Base-by-base conservation (phyloP, 2,329 filamentous ascomycete species). In the Coniella vitis region DNA sequence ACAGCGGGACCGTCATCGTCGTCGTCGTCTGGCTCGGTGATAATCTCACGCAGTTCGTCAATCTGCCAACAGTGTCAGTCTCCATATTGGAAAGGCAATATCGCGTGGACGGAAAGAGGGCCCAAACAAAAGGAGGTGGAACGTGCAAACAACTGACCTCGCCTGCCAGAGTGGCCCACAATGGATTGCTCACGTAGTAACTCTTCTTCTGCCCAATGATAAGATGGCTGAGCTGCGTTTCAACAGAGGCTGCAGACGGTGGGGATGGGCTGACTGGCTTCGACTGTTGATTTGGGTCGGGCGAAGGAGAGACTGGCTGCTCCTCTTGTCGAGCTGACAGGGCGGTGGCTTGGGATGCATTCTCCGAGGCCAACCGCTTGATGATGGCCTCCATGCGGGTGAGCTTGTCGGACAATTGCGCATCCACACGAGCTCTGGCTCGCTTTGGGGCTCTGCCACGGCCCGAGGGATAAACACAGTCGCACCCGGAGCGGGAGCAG, bases 371-470 rank as follows among this genome's bases (percentile, higher is more conserved):
- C 17, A 53, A 21, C 4, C 35, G 45, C 19, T 48, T 37, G 41
- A 53, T 51, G 16, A 51, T 51, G 12, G 41, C 16, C 46, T 48
- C 54, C 19, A 52, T 41, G 13, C 48, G 29, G 38, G 43, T 20
- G 5, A 55, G 35, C 42, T 54, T 54, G 4, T 53, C 43, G n/a
- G 42, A 36, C 9, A 53, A 44, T 37, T 51, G 40, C 1, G 44
- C 37, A 40, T 53, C 45, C 22, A 43, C 44, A 19, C 40, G 14
- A 36, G 45, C 32, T 40, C 48, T 4, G 36, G 37, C 38, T n/a
- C 47, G 51, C 52, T 57, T 60, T 4, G 51, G 48, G 9, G 47
- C 51, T 45, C 56, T 53, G 2, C 54, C 54, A 29, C 42, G 54
- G 5, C 54, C 52, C 4, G 42, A 21, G 13, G 50, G 53, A 38